phyloP scores from a whole-genome alignment of 2,329 filamentous ascomycete genomes.

The Colletotrichum sp. region DNA sequence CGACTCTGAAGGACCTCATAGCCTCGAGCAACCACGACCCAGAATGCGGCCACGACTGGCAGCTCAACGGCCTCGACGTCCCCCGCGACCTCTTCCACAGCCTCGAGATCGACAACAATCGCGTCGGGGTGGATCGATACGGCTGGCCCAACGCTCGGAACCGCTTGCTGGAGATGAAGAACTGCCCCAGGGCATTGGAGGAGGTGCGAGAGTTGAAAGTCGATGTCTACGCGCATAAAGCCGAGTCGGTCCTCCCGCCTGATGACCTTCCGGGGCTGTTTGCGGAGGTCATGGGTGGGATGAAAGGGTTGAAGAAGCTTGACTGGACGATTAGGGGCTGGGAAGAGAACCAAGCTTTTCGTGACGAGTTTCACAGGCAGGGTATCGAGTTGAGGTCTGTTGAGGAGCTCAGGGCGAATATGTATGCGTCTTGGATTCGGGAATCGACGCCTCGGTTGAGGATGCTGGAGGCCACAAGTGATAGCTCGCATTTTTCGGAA shows the following conservation, averaged over 20 bases:
- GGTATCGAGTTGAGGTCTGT: not conserved
- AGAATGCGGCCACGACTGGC: not conserved
- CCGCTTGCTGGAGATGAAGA: not conserved
- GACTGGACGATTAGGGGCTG: not conserved
- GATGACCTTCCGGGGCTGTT: not conserved
- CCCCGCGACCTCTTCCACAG: not conserved
- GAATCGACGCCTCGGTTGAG: not conserved
- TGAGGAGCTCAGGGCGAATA: not conserved
- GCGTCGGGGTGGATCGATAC: not conserved
- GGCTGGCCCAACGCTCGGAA: not conserved
- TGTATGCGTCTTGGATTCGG: not conserved
- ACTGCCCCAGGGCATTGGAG: not conserved
- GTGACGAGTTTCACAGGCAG: not conserved
- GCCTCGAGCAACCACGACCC: not conserved
- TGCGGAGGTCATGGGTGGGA: not conserved
- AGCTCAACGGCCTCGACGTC: rapidly evolving
- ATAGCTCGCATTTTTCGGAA: not conserved
- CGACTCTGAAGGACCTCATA: not conserved
- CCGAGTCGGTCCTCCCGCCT: not conserved
- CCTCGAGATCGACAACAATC: not conserved
- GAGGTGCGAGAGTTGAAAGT: not conserved
- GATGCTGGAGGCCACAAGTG: not conserved
- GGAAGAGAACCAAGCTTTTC: not conserved
- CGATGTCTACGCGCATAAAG: not conserved
- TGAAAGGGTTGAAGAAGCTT: not conserved